Conservation (phyloP, 768 basidiomycete genomes). For the Kwoniella europaea region DNA sequence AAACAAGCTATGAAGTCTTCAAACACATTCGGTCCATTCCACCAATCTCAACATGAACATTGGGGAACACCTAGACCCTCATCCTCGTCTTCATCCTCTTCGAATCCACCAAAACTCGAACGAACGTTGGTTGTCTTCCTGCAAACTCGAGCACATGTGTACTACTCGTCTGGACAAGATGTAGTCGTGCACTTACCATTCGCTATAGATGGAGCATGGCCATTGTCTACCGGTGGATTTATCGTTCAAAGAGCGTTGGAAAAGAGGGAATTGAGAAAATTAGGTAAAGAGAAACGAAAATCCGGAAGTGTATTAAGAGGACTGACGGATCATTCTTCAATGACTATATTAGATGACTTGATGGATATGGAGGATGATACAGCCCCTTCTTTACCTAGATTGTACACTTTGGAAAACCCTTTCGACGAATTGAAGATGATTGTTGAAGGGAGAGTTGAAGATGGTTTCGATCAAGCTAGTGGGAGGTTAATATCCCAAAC, state of each 20-base stretch:
- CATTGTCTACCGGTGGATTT: constrained; percentile 43
- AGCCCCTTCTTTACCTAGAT: constrained; percentile 31
- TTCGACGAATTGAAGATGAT: constrained; percentile 48
- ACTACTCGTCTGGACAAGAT: constrained; percentile 50
- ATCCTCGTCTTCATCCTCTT: constrained; percentile 9
- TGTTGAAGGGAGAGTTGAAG: constrained; percentile 28
- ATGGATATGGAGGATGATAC: constrained; percentile 43
- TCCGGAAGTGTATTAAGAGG: constrained; percentile 26
- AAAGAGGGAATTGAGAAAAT: constrained; percentile 34
- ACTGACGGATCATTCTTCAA: constrained; percentile 31
- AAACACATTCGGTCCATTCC: constrained; percentile 40
- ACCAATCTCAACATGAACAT: constrained; percentile 24
- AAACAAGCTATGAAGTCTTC: background rate
- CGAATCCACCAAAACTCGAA: constrained; percentile 14
- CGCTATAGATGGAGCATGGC: constrained; percentile 46
- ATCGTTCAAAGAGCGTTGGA: constrained; percentile 51
- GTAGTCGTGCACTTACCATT: constrained; percentile 51
- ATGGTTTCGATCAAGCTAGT: constrained; percentile 3
- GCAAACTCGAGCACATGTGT: constrained; percentile 43
- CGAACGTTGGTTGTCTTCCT: constrained; percentile 54
- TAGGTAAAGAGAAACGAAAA: constrained; percentile 20
- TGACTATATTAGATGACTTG: constrained; percentile 48
- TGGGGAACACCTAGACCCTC: constrained; percentile 30
- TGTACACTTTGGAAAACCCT: constrained; percentile 45
- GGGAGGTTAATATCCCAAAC: constrained; percentile 10